Conservation (phyloP, 2,329 filamentous ascomycete species). For the Aspergillus clavatus region DNA sequence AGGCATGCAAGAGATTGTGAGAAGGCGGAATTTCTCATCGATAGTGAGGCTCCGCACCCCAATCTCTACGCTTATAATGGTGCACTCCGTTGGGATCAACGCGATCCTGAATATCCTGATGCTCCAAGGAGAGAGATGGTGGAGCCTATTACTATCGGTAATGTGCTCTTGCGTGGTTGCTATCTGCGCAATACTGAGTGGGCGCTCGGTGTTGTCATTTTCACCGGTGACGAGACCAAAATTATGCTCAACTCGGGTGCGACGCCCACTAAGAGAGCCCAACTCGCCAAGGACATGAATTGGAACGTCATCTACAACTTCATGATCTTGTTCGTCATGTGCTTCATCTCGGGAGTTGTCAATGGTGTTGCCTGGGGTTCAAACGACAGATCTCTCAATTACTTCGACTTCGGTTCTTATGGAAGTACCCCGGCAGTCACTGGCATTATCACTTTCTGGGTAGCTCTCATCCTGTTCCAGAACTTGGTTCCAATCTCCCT, state of each 20-base stretch:
- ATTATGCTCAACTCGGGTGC: constrained; percentile 98
- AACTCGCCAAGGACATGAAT: constrained; percentile 89
- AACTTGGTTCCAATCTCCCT: constrained; percentile 98
- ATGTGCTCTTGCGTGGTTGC: constrained; percentile 86
- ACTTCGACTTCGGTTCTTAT: constrained; percentile 81
- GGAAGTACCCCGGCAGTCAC: constrained; percentile 70
- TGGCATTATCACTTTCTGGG: constrained; percentile 96
- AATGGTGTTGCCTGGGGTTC: constrained; percentile 79
- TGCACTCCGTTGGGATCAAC: constrained; percentile 80
- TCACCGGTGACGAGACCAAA: constrained; percentile 94
- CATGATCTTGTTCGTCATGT: constrained; percentile 81
- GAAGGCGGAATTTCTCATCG: constrained; percentile 76
- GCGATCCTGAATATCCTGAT: constrained; percentile 58
- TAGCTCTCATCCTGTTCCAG: constrained; percentile 89
- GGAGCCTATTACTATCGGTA: constrained; percentile 92
- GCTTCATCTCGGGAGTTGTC: constrained; percentile 75
- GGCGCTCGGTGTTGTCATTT: constrained; percentile 86
- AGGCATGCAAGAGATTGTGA: constrained; percentile 92
- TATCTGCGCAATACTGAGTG: constrained; percentile 94
- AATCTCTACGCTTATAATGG: constrained; percentile 96
- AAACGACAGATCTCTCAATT: constrained; percentile 67
- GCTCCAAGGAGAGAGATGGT: constrained; percentile 70
- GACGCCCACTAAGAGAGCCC: constrained; percentile 87
- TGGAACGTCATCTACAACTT: constrained; percentile 98
- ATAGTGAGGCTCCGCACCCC: constrained; percentile 85